Percentiles rank a stretch among this genome's conserved stretches.
Evolutionary conservation across 495 filamentous ascomycete genomes (phyloP).

Genomic region (Podospora australis): DNA sequence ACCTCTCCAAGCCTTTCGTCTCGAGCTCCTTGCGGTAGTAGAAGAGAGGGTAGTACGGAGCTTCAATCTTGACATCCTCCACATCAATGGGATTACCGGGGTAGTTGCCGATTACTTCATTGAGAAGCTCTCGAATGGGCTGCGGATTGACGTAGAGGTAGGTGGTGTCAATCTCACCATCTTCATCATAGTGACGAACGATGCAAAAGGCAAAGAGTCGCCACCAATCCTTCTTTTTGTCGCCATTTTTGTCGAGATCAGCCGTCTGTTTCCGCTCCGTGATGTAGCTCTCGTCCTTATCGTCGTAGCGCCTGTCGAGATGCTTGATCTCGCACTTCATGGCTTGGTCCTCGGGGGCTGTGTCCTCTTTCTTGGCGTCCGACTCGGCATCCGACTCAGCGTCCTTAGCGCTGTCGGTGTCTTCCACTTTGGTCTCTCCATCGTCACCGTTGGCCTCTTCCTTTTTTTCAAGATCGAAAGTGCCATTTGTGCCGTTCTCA

Average conservation of each 20-base stretch:
- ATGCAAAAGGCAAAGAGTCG: conserved; percentile 28
- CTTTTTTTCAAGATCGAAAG: too few species aligned
- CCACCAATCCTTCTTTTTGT: conserved; percentile 33
- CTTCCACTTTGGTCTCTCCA: too few species aligned
- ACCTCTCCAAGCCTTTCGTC: conserved; percentile 20
- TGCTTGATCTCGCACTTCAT: conserved; percentile 37
- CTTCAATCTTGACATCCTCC: conserved; percentile 25
- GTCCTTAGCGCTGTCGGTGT: too few species aligned
- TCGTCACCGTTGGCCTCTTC: too few species aligned
- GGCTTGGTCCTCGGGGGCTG: conserved; percentile 15
- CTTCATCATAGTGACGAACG: conserved; percentile 21
- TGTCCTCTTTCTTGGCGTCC: neutral
- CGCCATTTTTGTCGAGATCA: conserved; percentile 12
- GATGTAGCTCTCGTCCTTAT: conserved; percentile 25
- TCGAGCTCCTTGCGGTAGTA: conserved; percentile 25
- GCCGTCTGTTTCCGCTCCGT: conserved; percentile 22
- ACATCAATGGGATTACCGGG: conserved; percentile 26
- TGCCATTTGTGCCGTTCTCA: too few species aligned
- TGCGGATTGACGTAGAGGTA: conserved; percentile 28
- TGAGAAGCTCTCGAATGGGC: conserved; percentile 26
- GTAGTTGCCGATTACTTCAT: conserved; percentile 27
- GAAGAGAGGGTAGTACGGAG: conserved; percentile 31
- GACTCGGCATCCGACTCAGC: too few species aligned
- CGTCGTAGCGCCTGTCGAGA: conserved; percentile 26
- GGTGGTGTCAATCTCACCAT: conserved; percentile 17